Base-by-base conservation (phyloP, 805 yeast genomes). In the Candida silvicultrix region DNA sequence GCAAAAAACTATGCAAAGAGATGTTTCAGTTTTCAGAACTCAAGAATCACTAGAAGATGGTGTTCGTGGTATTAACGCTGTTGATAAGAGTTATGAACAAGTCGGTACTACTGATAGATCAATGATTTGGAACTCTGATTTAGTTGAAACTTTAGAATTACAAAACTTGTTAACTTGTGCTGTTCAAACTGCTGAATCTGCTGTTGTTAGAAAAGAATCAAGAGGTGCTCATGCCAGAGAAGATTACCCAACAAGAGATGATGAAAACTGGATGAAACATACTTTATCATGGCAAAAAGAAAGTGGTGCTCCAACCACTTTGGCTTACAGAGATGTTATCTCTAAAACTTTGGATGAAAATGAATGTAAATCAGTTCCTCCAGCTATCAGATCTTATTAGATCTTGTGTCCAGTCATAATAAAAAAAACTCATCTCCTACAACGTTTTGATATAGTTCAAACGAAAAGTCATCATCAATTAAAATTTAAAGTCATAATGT, bases 141-240 rank as follows among this genome's bases (percentile, higher is more conserved):
- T 92, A 65, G 95, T 90, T 44, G 99, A 92, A 75, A 87, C 98
- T 46, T 76, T 94, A 59, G 99, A 92, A 71, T 77, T 92, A 66
- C 97, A 90, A 71, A 92, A 92, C 83, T 78, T 92, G 77, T 78
- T 92, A 67, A 90, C 98, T 43, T 89, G 97, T 77, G 98, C 98
- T 51, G 81, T 84, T 53, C 99, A 94, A 77, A 90, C 97, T 44
- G 98, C 98, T 31, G 74, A 73, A 55, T 80, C 95, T 52, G 99
- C 99, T 44, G 89, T 94, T 52, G 95, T 89, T 47, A 88, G 99
- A 78, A 83, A 77, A 63, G 99, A 92, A 74, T 89, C 97, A 35
- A 88, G 99, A 77, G 99, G 99, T 74, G 98, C 99, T 42, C 99
- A 92, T 65, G 97, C 99, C 49, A 85, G 98, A 77, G 99, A 92